Evolutionary conservation across 202 grass and related monocot species (phyloP).

Genomic region (Hordeum pubiflorum): DNA sequence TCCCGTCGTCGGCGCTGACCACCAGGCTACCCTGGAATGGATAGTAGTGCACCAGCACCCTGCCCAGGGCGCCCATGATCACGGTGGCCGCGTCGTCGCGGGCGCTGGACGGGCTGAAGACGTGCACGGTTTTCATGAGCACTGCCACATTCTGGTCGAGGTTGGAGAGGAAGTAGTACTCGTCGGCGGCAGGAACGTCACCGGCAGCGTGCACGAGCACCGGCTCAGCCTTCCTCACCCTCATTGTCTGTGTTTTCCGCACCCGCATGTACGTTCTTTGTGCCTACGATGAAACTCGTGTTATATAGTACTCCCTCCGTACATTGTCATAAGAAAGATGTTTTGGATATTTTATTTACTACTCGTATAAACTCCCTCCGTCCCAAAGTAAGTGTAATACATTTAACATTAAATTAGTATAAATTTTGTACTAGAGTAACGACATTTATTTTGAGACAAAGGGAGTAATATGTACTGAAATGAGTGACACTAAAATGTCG

Average conservation of each 20-base stretch:
- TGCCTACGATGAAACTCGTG: background rate
- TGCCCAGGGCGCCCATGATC: slow-evolving; percentile 34
- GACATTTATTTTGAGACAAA: too few species aligned
- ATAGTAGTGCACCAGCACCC: slow-evolving; percentile 48
- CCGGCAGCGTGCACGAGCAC: slow-evolving; percentile 26
- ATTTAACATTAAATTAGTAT: too few species aligned
- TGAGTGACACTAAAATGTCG: too few species aligned
- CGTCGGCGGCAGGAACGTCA: background rate
- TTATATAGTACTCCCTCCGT: too few species aligned
- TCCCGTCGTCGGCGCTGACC: slow-evolving; percentile 35
- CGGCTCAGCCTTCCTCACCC: slow-evolving; percentile 31
- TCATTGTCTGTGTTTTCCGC: slow-evolving; percentile 2
- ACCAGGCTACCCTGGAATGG: slow-evolving; percentile 36
- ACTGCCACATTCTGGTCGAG: slow-evolving; percentile 44
- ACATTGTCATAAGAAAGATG: too few species aligned
- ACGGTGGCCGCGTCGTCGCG: background rate
- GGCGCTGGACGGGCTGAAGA: slow-evolving; percentile 28
- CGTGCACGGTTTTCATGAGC: slow-evolving; percentile 57
- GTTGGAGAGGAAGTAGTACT: slow-evolving; percentile 57
- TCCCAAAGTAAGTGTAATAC: too few species aligned
- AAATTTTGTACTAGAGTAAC: too few species aligned
- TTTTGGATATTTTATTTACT: too few species aligned
- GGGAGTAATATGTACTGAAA: too few species aligned
- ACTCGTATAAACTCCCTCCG: too few species aligned
- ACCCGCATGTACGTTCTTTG: background rate